Evolutionary conservation across 345 rosid genomes (phyloP).

Genomic region (Tarenaya hassleriana): DNA sequence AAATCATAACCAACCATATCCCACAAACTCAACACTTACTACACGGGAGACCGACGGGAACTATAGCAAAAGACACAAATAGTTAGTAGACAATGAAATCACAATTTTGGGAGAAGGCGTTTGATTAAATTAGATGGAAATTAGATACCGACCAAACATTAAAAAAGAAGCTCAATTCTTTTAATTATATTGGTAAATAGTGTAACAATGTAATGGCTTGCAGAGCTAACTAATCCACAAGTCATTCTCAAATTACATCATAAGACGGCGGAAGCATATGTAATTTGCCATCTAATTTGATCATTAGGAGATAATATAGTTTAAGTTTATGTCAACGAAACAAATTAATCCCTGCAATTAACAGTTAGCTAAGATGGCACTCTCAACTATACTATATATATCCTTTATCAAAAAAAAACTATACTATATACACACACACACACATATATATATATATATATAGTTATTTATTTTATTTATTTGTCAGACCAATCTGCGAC

Average conservation of each 20-base stretch:
- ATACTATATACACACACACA: too few relatives aligned
- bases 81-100: constrained; percentile 29
- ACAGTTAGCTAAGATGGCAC: constrained; percentile 33
- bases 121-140: constrained; percentile 17
- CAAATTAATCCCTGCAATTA: constrained; percentile 23
- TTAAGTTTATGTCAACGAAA: constrained; percentile 5
- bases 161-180: constrained; percentile 11
- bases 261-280: constrained; percentile 28
- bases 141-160: constrained; percentile 29
- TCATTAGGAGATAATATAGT: constrained; percentile 18
- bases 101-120: background rate
- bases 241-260: constrained; percentile 25
- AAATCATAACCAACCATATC: constrained; percentile 23
- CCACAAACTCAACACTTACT: constrained; percentile 13
- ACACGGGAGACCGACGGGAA: constrained; percentile 20
- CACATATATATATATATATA: constrained; percentile 1
- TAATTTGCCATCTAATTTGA: constrained; percentile 8
- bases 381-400: constrained; percentile 18
- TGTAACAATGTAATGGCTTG: constrained; percentile 14
- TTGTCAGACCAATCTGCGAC: too few relatives aligned
- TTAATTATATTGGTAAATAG: background rate
- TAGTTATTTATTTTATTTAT: background rate
- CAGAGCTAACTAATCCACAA: constrained; percentile 17
- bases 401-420: constrained; percentile 12
- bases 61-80: background rate